A percentile compares a stretch with the other conserved stretches of the same genome.
Evolutionary conservation across 495 filamentous ascomycete species (phyloP).

Genomic region (Aspergillus avenaceus): DNA sequence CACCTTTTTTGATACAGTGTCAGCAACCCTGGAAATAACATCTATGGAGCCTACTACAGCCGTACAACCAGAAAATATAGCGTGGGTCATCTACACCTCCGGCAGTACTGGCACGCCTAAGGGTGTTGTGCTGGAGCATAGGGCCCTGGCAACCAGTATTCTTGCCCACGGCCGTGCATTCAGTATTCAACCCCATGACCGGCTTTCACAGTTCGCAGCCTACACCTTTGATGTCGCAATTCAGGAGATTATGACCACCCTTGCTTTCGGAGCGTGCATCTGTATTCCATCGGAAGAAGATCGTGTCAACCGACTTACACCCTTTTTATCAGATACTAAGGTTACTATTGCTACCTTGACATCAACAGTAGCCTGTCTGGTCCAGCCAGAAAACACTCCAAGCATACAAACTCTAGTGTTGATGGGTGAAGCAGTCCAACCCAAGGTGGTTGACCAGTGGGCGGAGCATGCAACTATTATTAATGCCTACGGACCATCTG

Average conservation of each 20-base stretch:
- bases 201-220: slow-evolving; percentile 35
- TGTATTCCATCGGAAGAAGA: slow-evolving; percentile 26
- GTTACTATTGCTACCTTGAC: slow-evolving; percentile 27
- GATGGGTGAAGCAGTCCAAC: slow-evolving; percentile 38
- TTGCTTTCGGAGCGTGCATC: slow-evolving; percentile 32
- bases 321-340: slow-evolving; percentile 11
- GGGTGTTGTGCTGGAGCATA: slow-evolving; percentile 39
- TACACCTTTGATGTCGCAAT: slow-evolving; percentile 36
- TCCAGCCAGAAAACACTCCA: slow-evolving; percentile 27
- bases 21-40: no score
- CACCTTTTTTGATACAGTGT: no score
- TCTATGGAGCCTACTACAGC: no score
- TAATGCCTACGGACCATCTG: background rate
- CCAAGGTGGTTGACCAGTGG: slow-evolving; percentile 39
- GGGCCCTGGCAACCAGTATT: slow-evolving; percentile 20
- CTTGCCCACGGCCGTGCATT: background rate
- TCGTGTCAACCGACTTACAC: slow-evolving; percentile 11
- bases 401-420: slow-evolving; percentile 27
- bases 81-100: slow-evolving; percentile 27
- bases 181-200: background rate
- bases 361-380: slow-evolving; percentile 26
- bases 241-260: slow-evolving; percentile 33
- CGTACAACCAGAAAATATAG: no score
- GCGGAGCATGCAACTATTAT: slow-evolving; percentile 37
- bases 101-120: slow-evolving; percentile 37